Base-by-base conservation (phyloP, 768 basidiomycete species). In the Suillus alpinus region DNA sequence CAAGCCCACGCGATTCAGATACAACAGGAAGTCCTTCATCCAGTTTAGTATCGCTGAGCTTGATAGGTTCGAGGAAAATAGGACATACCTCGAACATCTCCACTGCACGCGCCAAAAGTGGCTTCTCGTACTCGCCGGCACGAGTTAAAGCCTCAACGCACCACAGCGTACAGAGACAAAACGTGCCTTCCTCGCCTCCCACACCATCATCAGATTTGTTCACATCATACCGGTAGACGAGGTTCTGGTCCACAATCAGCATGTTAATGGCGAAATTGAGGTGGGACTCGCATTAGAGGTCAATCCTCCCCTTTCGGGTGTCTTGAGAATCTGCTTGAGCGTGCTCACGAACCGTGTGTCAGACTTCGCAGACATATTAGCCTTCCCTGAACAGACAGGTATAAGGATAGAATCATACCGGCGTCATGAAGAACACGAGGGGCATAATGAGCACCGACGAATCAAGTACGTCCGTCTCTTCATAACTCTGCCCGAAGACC, bases 121-220 rank as follows among this genome's bases (percentile, higher is more conserved):
- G 65, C 52, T 76, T 80, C 65, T 96, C 90, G 62, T 83, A 92
- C 60, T 90, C 83, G 0, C 94, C 94, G 0, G 91, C 95, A 10
- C 95, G 83, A 0, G 94, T 92, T 63, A 98, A 75, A 0, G 94
- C 94, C 67, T 98, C 95, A 46, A 96, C 78, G 63, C 89, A 89
- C 91, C 90, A 93, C 7, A 93, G 72, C 0, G 91, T 92, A 68
- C 93, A 95, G 51, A 98, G 77, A 62, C 92, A 93, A 76, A 98
- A 97, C 0, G 92, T 95, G 2, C 95, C 95, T 74, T 97, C 95
- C 64, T 96, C 93, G 1, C 95, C 95, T 1, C 96, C 95, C 13
- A 98, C 94, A 7, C 96, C 96, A 67, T 98, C 96, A 60, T 91
- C 88, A 0, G 92, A 87, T 71, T 91, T 91, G 29, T 73, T 76